phyloP scores from a whole-genome alignment of 2,329 filamentous ascomycete genomes.

The Aspergillus cejpii region DNA sequence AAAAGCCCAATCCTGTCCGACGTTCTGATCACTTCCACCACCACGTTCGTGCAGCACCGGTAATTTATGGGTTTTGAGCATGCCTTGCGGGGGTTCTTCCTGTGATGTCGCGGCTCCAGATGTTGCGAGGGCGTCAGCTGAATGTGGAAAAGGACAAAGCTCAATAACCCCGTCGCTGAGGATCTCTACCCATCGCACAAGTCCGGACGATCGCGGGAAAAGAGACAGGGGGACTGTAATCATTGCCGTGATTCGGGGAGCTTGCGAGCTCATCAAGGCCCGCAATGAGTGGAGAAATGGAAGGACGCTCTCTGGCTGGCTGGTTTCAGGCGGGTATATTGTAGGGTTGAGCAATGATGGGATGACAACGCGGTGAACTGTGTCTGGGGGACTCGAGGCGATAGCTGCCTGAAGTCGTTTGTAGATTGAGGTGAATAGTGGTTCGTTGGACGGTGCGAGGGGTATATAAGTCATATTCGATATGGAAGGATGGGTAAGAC shows the following conservation, averaged over 20 bases:
- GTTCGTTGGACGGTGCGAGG: constrained; percentile 36
- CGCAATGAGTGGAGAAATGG: constrained; percentile 75
- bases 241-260: constrained; percentile 61
- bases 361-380: constrained; percentile 74
- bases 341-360: constrained; percentile 82
- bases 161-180: constrained; percentile 82
- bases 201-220: constrained; percentile 65
- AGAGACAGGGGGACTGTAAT: constrained; percentile 73
- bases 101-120: constrained; percentile 50
- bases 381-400: constrained; percentile 51
- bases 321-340: constrained; percentile 63
- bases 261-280: constrained; percentile 63
- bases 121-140: constrained; percentile 45
- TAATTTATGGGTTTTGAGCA: constrained; percentile 74
- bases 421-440: constrained; percentile 61
- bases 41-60: constrained; percentile 85
- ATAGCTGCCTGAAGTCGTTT: constrained; percentile 52
- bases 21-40: constrained; percentile 63
- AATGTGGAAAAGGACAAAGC: constrained; percentile 66
- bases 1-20: constrained; percentile 84
- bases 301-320: constrained; percentile 65
- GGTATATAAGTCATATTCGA: constrained; percentile 50
- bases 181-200: constrained; percentile 80
- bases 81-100: constrained; percentile 75
- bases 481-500: constrained; percentile 52